Conservation (phyloP, 192 early-diverging fungal genomes). For the Podila epigama region DNA sequence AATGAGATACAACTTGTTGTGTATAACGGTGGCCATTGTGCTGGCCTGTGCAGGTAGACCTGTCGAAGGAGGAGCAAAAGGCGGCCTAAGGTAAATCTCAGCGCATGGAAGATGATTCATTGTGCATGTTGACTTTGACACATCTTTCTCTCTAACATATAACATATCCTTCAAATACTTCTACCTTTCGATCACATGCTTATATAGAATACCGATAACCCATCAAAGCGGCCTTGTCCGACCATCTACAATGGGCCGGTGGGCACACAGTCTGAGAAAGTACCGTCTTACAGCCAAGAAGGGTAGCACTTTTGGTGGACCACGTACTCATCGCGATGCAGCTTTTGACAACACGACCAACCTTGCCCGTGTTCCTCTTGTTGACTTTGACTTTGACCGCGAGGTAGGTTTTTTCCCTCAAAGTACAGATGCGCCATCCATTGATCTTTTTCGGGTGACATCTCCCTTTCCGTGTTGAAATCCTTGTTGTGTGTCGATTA, state of each 20-base stretch:
- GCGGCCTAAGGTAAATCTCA: no score
- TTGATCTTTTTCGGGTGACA: no score
- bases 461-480: no score
- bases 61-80: no score
- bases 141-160: not conserved
- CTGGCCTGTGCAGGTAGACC: no score
- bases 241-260: slow-evolving; percentile 11
- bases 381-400: slow-evolving; percentile 25
- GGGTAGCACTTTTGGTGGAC: not conserved
- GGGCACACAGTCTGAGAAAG: slow-evolving; percentile 14
- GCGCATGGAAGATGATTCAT: no score
- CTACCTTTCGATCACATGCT: not conserved
- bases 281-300: slow-evolving; percentile 5
- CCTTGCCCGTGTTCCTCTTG: slow-evolving; percentile 13
- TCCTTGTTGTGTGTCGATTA: not conserved
- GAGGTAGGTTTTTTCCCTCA: slow-evolving; percentile 1
- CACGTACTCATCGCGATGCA: not conserved
- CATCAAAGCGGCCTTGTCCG: not conserved
- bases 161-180: not conserved
- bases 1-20: no score
- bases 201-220: slow-evolving; percentile 12
- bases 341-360: not conserved
- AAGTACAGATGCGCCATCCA: not conserved
- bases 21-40: no score
- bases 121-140: no score